These are phyloP conservation scores for Flaveria linearis DNA, from an alignment of 129 eudicot species.

Conservation along the genomic window DNA sequence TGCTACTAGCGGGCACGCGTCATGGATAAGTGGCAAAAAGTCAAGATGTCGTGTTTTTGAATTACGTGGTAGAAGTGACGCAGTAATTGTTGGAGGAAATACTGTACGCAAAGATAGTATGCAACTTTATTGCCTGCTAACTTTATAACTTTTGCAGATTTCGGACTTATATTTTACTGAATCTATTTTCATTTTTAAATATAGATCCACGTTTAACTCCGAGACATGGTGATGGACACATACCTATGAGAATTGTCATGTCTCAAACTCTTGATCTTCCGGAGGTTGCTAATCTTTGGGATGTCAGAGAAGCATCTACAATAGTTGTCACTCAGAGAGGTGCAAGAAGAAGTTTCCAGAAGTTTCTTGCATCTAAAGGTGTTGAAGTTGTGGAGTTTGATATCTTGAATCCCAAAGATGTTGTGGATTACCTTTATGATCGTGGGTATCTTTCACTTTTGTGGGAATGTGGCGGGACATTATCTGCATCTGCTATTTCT, in stretches of 20 bases:
- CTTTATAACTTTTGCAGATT: constrained; percentile 27
- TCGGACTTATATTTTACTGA: constrained; percentile 16
- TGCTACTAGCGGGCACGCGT: constrained; percentile 88
- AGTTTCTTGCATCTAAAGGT: constrained; percentile 90
- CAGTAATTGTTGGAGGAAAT: constrained; percentile 95
- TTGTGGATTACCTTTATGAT: constrained; percentile 78
- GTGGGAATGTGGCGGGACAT: constrained; percentile 98
- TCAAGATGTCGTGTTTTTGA: constrained; percentile 88
- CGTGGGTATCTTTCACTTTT: constrained; percentile 91
- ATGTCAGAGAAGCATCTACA: constrained; percentile 84
- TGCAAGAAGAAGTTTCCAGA: constrained; percentile 86
- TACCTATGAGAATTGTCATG: constrained; percentile 84
- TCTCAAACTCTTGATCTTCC: constrained; percentile 95
- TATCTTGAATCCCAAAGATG: constrained; percentile 73
- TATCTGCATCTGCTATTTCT: constrained; percentile 89
- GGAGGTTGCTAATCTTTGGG: constrained; percentile 88
- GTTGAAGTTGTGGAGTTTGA: constrained; percentile 97
- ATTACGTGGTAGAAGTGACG: constrained; percentile 94
- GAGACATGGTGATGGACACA: constrained; percentile 87
- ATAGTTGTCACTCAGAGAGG: constrained; percentile 94
- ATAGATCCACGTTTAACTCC: constrained; percentile 93
- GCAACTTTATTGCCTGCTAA: constrained; percentile 40
- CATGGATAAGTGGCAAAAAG: constrained; percentile 88
- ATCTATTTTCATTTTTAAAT: constrained; percentile 9
- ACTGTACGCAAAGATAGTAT: constrained; percentile 98